Conservation (phyloP, 768 basidiomycete genomes). For the Tylopilus sp. region DNA sequence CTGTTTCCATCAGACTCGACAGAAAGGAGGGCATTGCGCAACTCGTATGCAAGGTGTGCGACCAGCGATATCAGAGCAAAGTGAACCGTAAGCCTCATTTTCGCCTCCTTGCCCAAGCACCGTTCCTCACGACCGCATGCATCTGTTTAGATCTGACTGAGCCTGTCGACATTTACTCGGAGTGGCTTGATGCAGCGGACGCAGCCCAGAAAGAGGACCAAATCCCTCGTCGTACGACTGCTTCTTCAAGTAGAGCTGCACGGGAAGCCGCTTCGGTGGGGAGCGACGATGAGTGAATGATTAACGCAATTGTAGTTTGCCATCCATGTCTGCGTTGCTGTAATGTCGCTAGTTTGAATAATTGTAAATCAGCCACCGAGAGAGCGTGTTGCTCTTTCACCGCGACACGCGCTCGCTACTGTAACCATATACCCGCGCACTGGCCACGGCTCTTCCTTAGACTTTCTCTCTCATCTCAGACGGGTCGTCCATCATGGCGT, state of each 20-base stretch:
- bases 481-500: slow-evolving; percentile 54
- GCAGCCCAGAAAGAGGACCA: slow-evolving; percentile 68
- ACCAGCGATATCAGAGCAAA: slow-evolving; percentile 85
- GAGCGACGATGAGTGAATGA: slow-evolving; percentile 44
- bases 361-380: slow-evolving; percentile 21
- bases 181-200: slow-evolving; percentile 89
- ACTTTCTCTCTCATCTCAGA: slow-evolving; percentile 11
- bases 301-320: slow-evolving; percentile 16
- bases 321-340: slow-evolving; percentile 13
- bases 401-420: slow-evolving; percentile 6
- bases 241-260: slow-evolving; percentile 47
- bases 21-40: slow-evolving; percentile 82
- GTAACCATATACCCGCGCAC: slow-evolving; percentile 14
- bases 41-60: slow-evolving; percentile 79
- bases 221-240: slow-evolving; percentile 46
- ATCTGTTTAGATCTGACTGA: slow-evolving; percentile 69
- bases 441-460: slow-evolving; percentile 13
- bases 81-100: slow-evolving; percentile 63
- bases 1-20: slow-evolving; percentile 81
- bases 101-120: not conserved
- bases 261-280: slow-evolving; percentile 35
- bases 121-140: slow-evolving; percentile 15
- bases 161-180: slow-evolving; percentile 85
- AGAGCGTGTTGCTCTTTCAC: slow-evolving; percentile 19
- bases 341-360: not conserved